A percentile compares a stretch with the other conserved stretches of the same genome.
Evolutionary conservation across 2,329 filamentous ascomycete species (phyloP).

Genomic region (Phialemonium atrogriseum): DNA sequence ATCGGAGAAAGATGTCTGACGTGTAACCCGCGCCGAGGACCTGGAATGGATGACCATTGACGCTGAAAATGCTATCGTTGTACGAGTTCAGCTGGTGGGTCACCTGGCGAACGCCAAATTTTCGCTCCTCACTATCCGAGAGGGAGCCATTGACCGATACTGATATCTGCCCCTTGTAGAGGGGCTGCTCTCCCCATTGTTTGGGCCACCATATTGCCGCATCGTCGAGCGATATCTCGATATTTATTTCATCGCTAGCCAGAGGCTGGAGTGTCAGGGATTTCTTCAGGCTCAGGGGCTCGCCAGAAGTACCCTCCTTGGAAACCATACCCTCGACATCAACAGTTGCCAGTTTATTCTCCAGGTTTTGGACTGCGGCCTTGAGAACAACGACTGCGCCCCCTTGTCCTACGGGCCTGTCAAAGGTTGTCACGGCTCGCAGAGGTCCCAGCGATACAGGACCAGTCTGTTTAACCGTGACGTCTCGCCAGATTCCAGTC

Average conservation of each 20-base stretch:
- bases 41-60: constrained; percentile 51
- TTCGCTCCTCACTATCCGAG: constrained; percentile 24
- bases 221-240: constrained; percentile 28
- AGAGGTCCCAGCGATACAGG: constrained; percentile 35
- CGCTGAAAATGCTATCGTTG: constrained; percentile 45
- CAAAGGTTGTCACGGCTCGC: constrained; percentile 35
- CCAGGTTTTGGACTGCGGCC: constrained; percentile 29
- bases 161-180: constrained; percentile 21
- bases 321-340: constrained; percentile 17
- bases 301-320: constrained; percentile 14
- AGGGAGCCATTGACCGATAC: constrained; percentile 14
- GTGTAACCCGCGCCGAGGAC: constrained; percentile 53
- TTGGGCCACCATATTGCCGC: constrained; percentile 55
- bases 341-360: constrained; percentile 28
- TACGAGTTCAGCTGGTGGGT: constrained; percentile 38
- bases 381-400: constrained; percentile 29
- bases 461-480: constrained; percentile 47
- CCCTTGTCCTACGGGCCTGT: constrained; percentile 15
- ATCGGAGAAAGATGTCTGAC: constrained; percentile 54
- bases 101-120: constrained; percentile 48
- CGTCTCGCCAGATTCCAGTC: constrained; percentile 53
- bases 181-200: constrained; percentile 43
- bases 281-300: constrained; percentile 18
- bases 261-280: constrained; percentile 27
- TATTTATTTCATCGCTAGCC: constrained; percentile 25